Conservation (phyloP, 2,329 filamentous ascomycete genomes). For the Aspergillus fijiensis region DNA sequence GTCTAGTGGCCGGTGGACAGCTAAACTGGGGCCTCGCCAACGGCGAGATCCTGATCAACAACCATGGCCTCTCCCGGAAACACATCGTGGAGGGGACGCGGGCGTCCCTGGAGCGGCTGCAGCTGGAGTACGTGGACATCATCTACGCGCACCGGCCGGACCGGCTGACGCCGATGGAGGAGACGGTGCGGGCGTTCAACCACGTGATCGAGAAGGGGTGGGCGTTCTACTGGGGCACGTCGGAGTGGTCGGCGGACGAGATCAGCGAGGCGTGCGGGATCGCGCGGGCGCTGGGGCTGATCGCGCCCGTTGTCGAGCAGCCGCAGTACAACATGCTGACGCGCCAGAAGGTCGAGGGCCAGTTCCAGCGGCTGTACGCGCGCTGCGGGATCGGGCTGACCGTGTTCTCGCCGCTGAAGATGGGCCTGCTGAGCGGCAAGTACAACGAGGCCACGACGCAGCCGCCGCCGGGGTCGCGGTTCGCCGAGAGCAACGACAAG, state of each 20-base stretch:
- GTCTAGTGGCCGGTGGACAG: slow-evolving; percentile 22
- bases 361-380: slow-evolving; percentile 61
- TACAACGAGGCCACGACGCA: slow-evolving; percentile 61
- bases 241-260: slow-evolving; percentile 67
- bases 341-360: slow-evolving; percentile 61
- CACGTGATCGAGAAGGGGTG: slow-evolving; percentile 67
- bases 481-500: slow-evolving; percentile 56
- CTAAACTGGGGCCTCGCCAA: slow-evolving; percentile 64
- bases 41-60: slow-evolving; percentile 65
- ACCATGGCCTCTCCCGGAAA: slow-evolving; percentile 67
- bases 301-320: slow-evolving; percentile 57
- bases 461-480: slow-evolving; percentile 56
- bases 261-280: slow-evolving; percentile 63
- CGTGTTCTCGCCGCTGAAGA: slow-evolving; percentile 62
- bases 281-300: slow-evolving; percentile 60
- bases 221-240: slow-evolving; percentile 71
- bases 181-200: slow-evolving; percentile 71
- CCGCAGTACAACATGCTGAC: slow-evolving; percentile 66
- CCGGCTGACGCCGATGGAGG: slow-evolving; percentile 66
- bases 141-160: slow-evolving; percentile 72
- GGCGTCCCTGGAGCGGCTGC: slow-evolving; percentile 59
- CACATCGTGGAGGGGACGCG: slow-evolving; percentile 67
- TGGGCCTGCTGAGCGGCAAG: slow-evolving; percentile 65
- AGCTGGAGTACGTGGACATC: slow-evolving; percentile 68
- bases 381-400: slow-evolving; percentile 63